phyloP scores from a whole-genome alignment of 2,329 filamentous ascomycete species.

The Raffaelea arxii region DNA sequence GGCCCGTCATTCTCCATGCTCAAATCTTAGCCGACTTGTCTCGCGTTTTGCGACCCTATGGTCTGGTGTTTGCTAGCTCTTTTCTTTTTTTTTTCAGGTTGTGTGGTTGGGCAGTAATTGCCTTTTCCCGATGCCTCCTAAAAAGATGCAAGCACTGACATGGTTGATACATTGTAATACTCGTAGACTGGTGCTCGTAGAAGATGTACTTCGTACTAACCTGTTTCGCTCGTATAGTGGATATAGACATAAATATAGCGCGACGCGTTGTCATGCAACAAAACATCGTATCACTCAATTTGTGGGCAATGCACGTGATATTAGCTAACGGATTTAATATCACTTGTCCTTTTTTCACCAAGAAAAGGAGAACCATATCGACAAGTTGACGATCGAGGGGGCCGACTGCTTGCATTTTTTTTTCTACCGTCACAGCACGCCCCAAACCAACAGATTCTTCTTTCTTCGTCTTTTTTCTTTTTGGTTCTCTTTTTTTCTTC shows the following conservation, averaged over 20 bases:
- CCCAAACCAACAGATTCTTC: no score
- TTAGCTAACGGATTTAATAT: conserved; percentile 1
- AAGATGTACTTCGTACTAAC: no score
- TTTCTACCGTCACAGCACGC: no score
- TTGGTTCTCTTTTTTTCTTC: no score
- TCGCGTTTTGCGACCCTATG: conserved; percentile 8
- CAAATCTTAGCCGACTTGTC: not conserved
- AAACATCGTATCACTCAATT: no score
- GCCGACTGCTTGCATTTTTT: not conserved
- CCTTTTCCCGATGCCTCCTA: not conserved
- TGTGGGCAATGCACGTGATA: not conserved
- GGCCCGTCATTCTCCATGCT: conserved; percentile 20
- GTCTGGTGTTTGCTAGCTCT: conserved; percentile 1
- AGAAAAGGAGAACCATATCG: not conserved
- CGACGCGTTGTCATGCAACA: no score
- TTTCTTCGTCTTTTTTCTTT: no score
- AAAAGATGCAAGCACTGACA: conserved; percentile 7
- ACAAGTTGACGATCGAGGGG: not conserved
- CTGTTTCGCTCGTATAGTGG: no score
- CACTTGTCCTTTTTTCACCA: conserved; percentile 7
- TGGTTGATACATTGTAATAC: conserved; percentile 6
- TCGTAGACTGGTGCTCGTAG: no score
- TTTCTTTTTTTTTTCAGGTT: not conserved
- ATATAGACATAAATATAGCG: no score
- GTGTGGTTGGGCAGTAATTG: not conserved